Evolutionary conservation across 768 basidiomycete species (phyloP).

Genomic region (Phylloporus sp.): DNA sequence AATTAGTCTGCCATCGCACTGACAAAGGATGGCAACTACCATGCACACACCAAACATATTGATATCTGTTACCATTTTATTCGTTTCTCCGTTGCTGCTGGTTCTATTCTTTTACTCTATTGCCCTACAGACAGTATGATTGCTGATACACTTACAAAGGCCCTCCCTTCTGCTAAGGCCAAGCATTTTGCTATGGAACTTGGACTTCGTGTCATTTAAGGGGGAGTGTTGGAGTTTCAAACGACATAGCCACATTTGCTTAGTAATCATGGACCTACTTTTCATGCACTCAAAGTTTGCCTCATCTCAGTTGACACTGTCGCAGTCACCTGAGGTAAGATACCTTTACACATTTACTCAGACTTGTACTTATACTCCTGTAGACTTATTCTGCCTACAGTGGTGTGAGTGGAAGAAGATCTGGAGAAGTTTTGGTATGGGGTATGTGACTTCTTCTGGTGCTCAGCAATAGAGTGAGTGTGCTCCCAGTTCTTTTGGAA

Average conservation of each 20-base stretch:
- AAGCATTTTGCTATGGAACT: background rate
- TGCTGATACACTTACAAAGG: constrained; percentile 2
- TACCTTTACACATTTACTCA: background rate
- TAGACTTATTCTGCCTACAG: background rate
- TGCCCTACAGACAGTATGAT: constrained; percentile 2
- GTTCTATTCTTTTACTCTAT: background rate
- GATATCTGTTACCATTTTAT: constrained; percentile 3
- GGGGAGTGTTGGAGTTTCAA: background rate
- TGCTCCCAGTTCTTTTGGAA: no score
- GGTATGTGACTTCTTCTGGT: no score
- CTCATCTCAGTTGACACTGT: background rate
- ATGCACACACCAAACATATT: background rate
- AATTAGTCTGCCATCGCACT: background rate
- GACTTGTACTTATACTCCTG: background rate
- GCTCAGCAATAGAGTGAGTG: no score
- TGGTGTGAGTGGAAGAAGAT: no score
- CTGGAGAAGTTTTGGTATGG: no score
- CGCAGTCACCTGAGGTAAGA: background rate
- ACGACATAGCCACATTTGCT: background rate
- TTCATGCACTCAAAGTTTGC: background rate
- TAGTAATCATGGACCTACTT: background rate
- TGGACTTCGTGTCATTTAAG: background rate
- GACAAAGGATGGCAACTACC: constrained; percentile 1
- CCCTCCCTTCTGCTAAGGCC: background rate
- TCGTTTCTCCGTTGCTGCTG: background rate